Percentiles rank a stretch among this genome's conserved stretches.
These are phyloP conservation scores for Suhomyces prunicola DNA, from an alignment of 805 yeast genomes.

Conservation along the genomic window DNA sequence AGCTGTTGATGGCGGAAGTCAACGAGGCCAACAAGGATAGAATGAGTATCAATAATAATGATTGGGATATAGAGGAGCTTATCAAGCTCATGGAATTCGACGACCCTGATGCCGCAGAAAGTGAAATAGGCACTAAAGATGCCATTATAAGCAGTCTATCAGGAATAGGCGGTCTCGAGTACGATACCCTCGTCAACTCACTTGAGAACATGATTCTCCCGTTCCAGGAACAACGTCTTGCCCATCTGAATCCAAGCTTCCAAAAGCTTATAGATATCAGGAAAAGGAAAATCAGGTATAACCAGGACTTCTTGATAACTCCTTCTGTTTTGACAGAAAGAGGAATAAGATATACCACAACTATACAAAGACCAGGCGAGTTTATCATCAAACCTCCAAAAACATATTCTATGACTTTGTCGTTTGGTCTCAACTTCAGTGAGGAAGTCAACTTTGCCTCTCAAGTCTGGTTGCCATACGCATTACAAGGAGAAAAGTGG, in stretches of 20 bases:
- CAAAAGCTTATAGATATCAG: constrained; percentile 15
- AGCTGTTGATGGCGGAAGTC: constrained; percentile 31
- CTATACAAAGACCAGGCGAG: constrained; percentile 62
- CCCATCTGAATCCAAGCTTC: constrained; percentile 22
- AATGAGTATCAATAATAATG: constrained; percentile 9
- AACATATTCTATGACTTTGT: constrained; percentile 47
- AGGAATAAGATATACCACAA: constrained; percentile 47
- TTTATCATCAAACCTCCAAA: constrained; percentile 56
- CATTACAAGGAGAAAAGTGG: constrained; percentile 52
- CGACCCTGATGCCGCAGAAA: constrained; percentile 9
- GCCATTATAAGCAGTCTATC: not conserved
- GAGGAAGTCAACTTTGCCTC: constrained; percentile 61
- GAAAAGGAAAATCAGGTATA: constrained; percentile 17
- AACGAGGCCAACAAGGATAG: constrained; percentile 8
- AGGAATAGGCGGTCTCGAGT: constrained; percentile 13
- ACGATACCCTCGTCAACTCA: constrained; percentile 27
- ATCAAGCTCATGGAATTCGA: constrained; percentile 13
- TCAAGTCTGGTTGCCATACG: constrained; percentile 50
- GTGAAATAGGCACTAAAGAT: not conserved
- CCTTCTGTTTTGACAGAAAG: constrained; percentile 46
- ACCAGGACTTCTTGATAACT: constrained; percentile 47
- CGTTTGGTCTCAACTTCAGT: constrained; percentile 54
- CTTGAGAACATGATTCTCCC: constrained; percentile 32
- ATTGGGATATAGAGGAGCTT: constrained; percentile 21
- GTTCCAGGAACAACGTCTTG: constrained; percentile 26